Base-by-base conservation (phyloP, 768 basidiomycete genomes). In the Multifurca ochricompacta region DNA sequence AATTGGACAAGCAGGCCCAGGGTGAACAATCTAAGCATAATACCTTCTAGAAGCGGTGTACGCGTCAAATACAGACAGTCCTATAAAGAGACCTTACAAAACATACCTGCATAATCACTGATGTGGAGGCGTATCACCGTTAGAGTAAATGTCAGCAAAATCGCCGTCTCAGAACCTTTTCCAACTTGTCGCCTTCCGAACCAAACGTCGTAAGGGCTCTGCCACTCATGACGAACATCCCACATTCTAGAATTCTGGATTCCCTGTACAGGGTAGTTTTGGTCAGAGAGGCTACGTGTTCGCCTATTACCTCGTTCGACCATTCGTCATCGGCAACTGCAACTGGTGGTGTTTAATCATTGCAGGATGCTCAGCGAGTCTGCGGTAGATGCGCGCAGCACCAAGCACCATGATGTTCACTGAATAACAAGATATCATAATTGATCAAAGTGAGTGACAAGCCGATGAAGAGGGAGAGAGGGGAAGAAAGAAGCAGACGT, bases 341-440 rank as follows among this genome's bases (percentile, higher is more conserved):
- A 9, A 16, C 19, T n/a, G n/a, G 25, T 0, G 5, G 19, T 32
- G 21, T 10, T 28, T 6, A 14, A n/a, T n/a, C n/a, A n/a, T 3
- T 8, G 53, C 25, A 23, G 39, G 34, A 31, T 23, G 34, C 9
- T 48, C 58, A 6, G 21, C 23, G n/a, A 56, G 54, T 32, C 54
- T 48, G 14, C 58, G 54, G 43, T 59, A 46, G 11, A 56, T 32
- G 41, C 58, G 58, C 7, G 58, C 34, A 13, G 53, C 53, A 2
- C 58, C 54, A 9, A 56, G 11, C 1, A 48, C 8, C 54, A 44
- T 36, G 21, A 55, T 39, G 14, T 49, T 35, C 37, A 59, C 58
- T 59, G 42, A 7, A 31, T 14, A 10, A 13, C 23, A 8, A 27
- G 21, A 37, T 13, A 36, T 37, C 10, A 13, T 19, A 23, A 18